Conservation (phyloP, 169 alveolate genomes). For the Toxoplasma gondii region DNA sequence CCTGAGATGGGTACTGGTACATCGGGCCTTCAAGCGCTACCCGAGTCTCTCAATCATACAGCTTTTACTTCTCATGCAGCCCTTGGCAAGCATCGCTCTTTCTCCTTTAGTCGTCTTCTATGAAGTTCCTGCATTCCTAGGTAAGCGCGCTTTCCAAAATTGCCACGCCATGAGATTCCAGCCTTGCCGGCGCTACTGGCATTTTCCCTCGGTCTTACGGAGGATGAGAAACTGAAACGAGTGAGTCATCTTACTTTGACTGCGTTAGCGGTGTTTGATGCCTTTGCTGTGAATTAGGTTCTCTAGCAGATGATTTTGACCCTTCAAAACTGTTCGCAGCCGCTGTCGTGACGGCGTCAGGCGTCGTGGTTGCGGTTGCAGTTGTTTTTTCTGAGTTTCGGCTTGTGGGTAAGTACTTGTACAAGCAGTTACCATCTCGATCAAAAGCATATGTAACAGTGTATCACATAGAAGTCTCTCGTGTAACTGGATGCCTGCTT, state of each 20-base stretch:
- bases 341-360: background rate
- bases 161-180: too few relatives aligned
- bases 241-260: background rate
- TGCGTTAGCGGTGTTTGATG: background rate
- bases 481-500: background rate
- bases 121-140: background rate
- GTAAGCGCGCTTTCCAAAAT: background rate
- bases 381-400: constrained; percentile 49
- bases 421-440: background rate
- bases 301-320: background rate
- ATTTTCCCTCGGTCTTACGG: too few relatives aligned
- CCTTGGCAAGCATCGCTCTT: constrained; percentile 10
- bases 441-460: background rate
- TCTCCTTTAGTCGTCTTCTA: constrained; percentile 4
- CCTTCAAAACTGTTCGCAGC: constrained; percentile 27
- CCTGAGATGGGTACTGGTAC: constrained; percentile 23
- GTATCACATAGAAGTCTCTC: background rate
- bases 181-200: too few relatives aligned
- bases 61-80: constrained; percentile 21
- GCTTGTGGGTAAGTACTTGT: constrained; percentile 31
- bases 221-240: background rate
- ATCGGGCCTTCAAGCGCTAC: background rate
- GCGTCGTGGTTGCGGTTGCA: constrained; percentile 16
- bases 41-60: constrained; percentile 1
- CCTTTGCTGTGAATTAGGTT: background rate